Percentiles rank a stretch among this genome's conserved stretches.
Evolutionary conservation across 2,329 filamentous ascomycete genomes (phyloP).

Genomic region (Aspergillus ruber): DNA sequence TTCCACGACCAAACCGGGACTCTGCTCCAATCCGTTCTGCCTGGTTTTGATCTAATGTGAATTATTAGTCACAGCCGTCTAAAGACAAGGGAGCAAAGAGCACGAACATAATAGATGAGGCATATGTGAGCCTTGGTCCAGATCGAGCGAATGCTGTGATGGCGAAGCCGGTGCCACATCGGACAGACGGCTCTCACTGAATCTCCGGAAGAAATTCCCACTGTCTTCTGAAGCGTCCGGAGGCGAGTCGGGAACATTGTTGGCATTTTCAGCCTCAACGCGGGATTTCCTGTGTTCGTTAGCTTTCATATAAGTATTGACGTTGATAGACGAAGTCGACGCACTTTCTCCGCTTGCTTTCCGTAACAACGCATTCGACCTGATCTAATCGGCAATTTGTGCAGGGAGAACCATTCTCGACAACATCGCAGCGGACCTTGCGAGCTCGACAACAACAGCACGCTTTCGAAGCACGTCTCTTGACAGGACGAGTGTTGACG

Average conservation of each 20-base stretch:
- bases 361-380: slow-evolving; percentile 56
- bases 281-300: slow-evolving; percentile 31
- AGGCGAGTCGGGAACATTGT: slow-evolving; percentile 26
- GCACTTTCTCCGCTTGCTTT: slow-evolving; percentile 68
- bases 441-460: slow-evolving; percentile 82
- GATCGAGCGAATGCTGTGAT: slow-evolving; percentile 41
- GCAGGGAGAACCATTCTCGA: slow-evolving; percentile 76
- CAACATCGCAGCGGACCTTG: slow-evolving; percentile 91
- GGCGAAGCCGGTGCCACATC: slow-evolving; percentile 32
- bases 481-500: slow-evolving; percentile 54
- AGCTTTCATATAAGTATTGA: not conserved
- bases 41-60: slow-evolving; percentile 25
- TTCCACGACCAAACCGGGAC: slow-evolving; percentile 38
- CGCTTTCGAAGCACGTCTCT: slow-evolving; percentile 82
- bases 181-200: slow-evolving; percentile 22
- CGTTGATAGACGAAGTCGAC: slow-evolving; percentile 11
- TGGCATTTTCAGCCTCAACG: slow-evolving; percentile 31
- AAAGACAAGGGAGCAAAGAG: not conserved
- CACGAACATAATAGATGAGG: slow-evolving; percentile 59
- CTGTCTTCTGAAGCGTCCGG: slow-evolving; percentile 30
- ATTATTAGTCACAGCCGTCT: slow-evolving; percentile 5
- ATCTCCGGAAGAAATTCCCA: slow-evolving; percentile 19
- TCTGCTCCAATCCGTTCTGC: slow-evolving; percentile 43
- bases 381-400: slow-evolving; percentile 67
- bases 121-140: slow-evolving; percentile 52